Conservation (phyloP, 2,329 filamentous ascomycete species). For the Lachnellula subtilissima region DNA sequence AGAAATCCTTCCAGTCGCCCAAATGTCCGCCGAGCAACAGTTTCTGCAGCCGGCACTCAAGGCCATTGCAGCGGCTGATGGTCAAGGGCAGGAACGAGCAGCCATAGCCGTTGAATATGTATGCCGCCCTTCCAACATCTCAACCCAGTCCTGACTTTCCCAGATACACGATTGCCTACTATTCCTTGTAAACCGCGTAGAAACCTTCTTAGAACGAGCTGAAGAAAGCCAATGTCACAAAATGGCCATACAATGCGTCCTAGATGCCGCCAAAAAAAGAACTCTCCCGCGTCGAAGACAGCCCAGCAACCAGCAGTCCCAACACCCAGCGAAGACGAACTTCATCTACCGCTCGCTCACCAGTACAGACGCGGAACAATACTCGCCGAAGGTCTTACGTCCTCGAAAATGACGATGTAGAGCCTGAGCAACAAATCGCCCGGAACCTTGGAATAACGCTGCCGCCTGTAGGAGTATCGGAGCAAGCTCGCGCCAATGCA, state of each 20-base stretch:
- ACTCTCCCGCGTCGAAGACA: slow-evolving; percentile 24
- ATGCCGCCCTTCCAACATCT: slow-evolving; percentile 20
- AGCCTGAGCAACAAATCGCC: slow-evolving; percentile 40
- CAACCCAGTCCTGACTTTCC: background rate
- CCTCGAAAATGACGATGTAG: slow-evolving; percentile 36
- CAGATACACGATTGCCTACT: slow-evolving; percentile 50
- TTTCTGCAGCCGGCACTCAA: slow-evolving; percentile 56
- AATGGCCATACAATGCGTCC: slow-evolving; percentile 34
- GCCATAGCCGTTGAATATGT: slow-evolving; percentile 49
- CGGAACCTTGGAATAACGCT: slow-evolving; percentile 42
- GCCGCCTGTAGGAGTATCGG: slow-evolving; percentile 31
- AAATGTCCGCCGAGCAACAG: slow-evolving; percentile 67
- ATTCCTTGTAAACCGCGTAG: slow-evolving; percentile 45
- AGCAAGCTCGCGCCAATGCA: slow-evolving; percentile 20
- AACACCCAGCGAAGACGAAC: slow-evolving; percentile 18
- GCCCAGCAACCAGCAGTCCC: slow-evolving; percentile 9
- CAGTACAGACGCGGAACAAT: slow-evolving; percentile 25
- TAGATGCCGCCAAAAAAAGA: slow-evolving; percentile 42
- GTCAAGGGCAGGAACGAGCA: slow-evolving; percentile 41
- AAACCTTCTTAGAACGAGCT: slow-evolving; percentile 38
- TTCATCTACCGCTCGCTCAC: slow-evolving; percentile 14
- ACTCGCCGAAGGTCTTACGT: slow-evolving; percentile 24
- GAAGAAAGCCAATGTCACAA: slow-evolving; percentile 45
- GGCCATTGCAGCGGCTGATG: slow-evolving; percentile 40
- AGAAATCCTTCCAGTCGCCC: slow-evolving; percentile 64